Base-by-base conservation (phyloP, 108 stramenopile genomes). In the Skeletonema costatum region DNA sequence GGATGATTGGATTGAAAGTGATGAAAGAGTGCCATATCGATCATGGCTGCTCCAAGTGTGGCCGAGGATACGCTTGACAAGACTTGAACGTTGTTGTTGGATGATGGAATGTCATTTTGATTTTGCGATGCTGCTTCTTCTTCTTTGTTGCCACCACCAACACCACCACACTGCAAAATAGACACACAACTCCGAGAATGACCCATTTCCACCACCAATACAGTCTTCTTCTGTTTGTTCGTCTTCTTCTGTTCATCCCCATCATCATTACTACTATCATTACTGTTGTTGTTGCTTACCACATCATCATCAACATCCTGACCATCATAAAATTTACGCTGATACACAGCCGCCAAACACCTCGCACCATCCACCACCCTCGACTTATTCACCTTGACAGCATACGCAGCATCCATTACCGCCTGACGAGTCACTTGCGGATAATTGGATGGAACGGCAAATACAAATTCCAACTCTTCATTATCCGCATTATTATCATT, bases 171-270 rank as follows among this genome's bases (percentile, higher is more conserved):
- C 53, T 66, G 53, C 30, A 85, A 39, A 2, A 87, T 60, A 4
- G 87, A 74, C 3, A 87, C 74, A 10, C 60, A 41, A 5, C 78
- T 85, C 42, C 82, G 71, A 29, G 75, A 81, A 70, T 87, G 84
- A 14, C 87, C 87, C 84, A 87, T 83, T 53, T 87, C 87, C 38
- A 87, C 75, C 14, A 87, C 72, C 66, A 84, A 44, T 1, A 70
- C 39, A 25, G n/a, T 36, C 59, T 66, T n/a, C n/a, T 70, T 16
- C 53, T n/a, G n/a, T n/a, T 25, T 42, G n/a, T 53, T 5, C n/a
- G n/a, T 41, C 39, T 16, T 41, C 59, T n/a, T 36, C 12, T 46
- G 59, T 39, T 39, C 38, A 39, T 1, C 39, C 11, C 2, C 39
- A 12, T 41, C 39, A 12, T 12, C 0, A 11, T 12, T n/a, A n/a